Base-by-base conservation (phyloP, 225 moss, liverwort and hornwort species). In the Sphagnum tenellum region DNA sequence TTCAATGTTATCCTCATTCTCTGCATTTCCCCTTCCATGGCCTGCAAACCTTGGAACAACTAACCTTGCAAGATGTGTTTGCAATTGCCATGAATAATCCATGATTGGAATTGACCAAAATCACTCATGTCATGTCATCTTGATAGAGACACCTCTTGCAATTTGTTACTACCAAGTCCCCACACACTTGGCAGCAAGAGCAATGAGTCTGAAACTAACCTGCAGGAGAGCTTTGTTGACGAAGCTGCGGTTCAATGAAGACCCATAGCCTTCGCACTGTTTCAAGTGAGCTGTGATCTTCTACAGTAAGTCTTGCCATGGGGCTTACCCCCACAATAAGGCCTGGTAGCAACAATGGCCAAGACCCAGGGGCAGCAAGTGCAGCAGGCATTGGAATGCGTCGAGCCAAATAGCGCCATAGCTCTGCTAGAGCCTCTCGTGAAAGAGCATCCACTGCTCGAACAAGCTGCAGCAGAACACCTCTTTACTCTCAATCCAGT, bases 361-460 rank as follows among this genome's bases (percentile, higher is more conserved):
- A 95, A 44, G 95, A 83, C 47, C 95, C 88, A 63, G 89, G 89
- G 47, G 72, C 74, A 59, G 75, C 71, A 60, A 86, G 68, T 56
- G 88, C 67, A 62, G 79, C 70, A 49, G 89, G 88, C 61, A 92
- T 72, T 64, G 80, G 82, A 57, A 89, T 69, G 51, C 86, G 77
- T 12, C 74, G 75, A 50, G 79, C 82, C 57, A 92, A 82, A 62
- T 89, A 76, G 45, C 81, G 82, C 89, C 92, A 96, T 8, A 96
- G 71, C 66, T 89, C 82, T 60, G 92, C 89, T 56, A 88, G 12
- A 3, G 89, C 85, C 72, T 85, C 92, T 63, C 92, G 79, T 12
- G 95, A 96, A 29, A 96, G 85, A 49, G 95, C 95, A 81, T 96
- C 92, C 64, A 92, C 92, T 49, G 86, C 79, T 64, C 95, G 78